Conservation (phyloP, 2,329 filamentous ascomycete genomes). For the Sporothrix phasma region DNA sequence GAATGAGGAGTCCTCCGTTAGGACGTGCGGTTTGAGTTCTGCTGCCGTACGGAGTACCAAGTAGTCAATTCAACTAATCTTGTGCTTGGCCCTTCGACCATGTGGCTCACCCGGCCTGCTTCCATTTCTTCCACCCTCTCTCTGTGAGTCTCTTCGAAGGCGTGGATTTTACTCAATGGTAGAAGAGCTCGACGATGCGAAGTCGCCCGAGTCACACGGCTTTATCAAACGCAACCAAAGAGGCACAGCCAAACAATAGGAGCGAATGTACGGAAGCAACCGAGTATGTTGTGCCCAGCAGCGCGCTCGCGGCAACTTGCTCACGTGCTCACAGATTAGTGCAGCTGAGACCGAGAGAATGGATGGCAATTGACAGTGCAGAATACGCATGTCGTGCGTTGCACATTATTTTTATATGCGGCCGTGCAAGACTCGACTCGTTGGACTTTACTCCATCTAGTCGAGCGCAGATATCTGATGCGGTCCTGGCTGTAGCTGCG, state of each 20-base stretch:
- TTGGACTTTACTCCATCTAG: neutral
- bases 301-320: neutral
- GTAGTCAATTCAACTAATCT: neutral
- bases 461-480: neutral
- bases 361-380: neutral
- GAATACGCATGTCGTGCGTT: neutral
- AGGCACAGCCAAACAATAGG: neutral
- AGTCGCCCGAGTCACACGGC: neutral
- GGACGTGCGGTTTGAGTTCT: neutral
- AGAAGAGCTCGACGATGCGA: neutral
- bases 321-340: neutral
- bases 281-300: neutral
- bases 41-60: neutral
- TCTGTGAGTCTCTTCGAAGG: neutral
- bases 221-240: neutral
- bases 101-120: neutral
- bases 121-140: neutral
- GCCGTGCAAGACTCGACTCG: neutral
- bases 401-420: neutral
- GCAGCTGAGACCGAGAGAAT: neutral
- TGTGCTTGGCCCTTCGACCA: neutral
- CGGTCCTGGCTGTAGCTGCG: neutral
- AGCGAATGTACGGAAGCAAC: neutral
- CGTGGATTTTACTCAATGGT: neutral
- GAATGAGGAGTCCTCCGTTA: no score